phyloP scores from a whole-genome alignment of 2,329 filamentous ascomycete genomes.

The Cordyceps fumosorosea region DNA sequence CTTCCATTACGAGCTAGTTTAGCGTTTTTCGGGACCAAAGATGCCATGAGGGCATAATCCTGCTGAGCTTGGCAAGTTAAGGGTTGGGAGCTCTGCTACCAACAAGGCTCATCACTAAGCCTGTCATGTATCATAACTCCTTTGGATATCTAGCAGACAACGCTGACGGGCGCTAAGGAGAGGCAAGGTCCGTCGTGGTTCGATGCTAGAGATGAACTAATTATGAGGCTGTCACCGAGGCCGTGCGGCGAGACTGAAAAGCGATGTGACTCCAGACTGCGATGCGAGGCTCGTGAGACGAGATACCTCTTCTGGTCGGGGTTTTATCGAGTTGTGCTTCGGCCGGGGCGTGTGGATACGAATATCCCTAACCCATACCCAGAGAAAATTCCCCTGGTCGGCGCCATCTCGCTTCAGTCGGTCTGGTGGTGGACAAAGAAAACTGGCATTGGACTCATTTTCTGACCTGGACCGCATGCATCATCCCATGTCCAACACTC shows the following conservation, averaged over 20 bases:
- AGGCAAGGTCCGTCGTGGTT: background rate
- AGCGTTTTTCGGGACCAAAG: too few relatives aligned
- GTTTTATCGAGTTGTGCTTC: background rate
- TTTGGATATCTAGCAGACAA: background rate
- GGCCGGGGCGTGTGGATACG: background rate
- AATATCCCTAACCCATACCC: background rate
- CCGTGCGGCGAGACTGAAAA: background rate
- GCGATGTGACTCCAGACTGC: background rate
- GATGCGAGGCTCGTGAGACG: background rate
- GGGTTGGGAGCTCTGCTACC: background rate
- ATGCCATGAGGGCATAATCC: background rate
- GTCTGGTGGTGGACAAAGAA: too few relatives aligned
- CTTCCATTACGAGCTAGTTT: too few relatives aligned
- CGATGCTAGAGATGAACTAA: background rate
- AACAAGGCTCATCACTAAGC: background rate
- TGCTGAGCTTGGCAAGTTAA: background rate
- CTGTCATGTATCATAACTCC: conserved; percentile 4
- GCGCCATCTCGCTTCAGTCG: background rate
- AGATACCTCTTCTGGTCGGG: background rate
- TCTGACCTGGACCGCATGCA: background rate
- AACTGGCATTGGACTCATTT: too few relatives aligned
- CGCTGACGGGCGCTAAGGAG: background rate
- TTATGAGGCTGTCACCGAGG: background rate
- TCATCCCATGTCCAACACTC: background rate
- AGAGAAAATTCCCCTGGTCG: background rate